phyloP scores from a whole-genome alignment of 1,139 yeast genomes.

The Zygoascus sp. region DNA sequence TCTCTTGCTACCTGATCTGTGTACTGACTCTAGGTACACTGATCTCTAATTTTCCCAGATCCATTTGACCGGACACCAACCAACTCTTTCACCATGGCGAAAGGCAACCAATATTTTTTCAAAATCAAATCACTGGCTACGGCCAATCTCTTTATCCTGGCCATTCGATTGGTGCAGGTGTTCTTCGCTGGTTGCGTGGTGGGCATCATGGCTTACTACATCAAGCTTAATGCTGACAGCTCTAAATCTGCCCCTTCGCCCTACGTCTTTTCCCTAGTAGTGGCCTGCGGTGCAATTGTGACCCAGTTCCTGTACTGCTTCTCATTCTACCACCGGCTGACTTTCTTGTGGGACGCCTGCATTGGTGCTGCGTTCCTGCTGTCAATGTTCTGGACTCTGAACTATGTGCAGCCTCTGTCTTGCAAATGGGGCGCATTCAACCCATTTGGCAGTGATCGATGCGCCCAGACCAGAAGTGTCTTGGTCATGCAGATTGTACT shows the following conservation, averaged over 20 bases:
- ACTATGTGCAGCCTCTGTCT: slow-evolving; percentile 26
- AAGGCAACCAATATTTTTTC: slow-evolving; percentile 13
- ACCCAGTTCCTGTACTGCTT: slow-evolving; percentile 33
- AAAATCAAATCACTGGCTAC: slow-evolving; percentile 27
- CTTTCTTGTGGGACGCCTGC: slow-evolving; percentile 30
- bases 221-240: slow-evolving; percentile 21
- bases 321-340: slow-evolving; percentile 24
- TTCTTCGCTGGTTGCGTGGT: slow-evolving; percentile 33
- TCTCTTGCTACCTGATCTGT: no score
- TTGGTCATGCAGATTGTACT: slow-evolving; percentile 29
- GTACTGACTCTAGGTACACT: no score
- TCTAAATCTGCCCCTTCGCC: slow-evolving; percentile 29
- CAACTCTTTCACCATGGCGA: slow-evolving; percentile 13
- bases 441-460: slow-evolving; percentile 31
- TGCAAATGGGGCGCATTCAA: slow-evolving; percentile 33
- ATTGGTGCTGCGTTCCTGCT: slow-evolving; percentile 29
- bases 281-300: slow-evolving; percentile 27
- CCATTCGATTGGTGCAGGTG: slow-evolving; percentile 31
- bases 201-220: slow-evolving; percentile 32
- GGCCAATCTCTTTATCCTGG: slow-evolving; percentile 29
- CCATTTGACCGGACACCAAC: no score
- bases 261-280: slow-evolving; percentile 28
- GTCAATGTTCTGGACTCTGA: slow-evolving; percentile 32
- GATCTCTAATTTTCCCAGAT: no score
- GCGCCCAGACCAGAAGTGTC: slow-evolving; percentile 33